A percentile compares a stretch with the other conserved stretches of the same genome.
Conservation (phyloP, 768 basidiomycete species). For the Amylocystis lapponica region DNA sequence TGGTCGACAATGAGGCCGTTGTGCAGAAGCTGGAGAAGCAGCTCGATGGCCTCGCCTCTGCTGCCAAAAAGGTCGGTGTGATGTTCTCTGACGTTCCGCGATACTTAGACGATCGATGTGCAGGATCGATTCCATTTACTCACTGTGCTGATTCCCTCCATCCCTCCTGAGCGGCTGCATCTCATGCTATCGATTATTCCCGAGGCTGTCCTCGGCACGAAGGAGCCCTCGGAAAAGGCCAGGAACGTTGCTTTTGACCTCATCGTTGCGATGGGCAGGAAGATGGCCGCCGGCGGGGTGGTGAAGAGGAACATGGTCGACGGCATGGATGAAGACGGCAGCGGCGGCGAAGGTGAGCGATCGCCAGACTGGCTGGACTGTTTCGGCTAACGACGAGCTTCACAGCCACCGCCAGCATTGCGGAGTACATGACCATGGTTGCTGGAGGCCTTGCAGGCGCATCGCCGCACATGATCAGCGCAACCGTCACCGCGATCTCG, state of each 20-base stretch:
- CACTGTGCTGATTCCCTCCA: conserved; percentile 54
- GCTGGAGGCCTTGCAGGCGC: conserved; percentile 91
- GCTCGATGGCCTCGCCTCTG: conserved; percentile 60
- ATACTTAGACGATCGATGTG: neutral
- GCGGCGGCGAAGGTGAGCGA: conserved; percentile 38
- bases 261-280: conserved; percentile 85
- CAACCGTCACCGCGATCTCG: conserved; percentile 90
- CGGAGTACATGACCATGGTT: conserved; percentile 96
- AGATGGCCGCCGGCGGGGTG: conserved; percentile 83
- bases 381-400: neutral
- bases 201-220: conserved; percentile 92
- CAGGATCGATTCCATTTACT: conserved; percentile 84
- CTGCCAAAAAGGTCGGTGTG: conserved; percentile 73
- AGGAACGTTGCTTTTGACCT: conserved; percentile 86
- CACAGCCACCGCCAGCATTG: conserved; percentile 64
- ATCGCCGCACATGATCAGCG: conserved; percentile 97
- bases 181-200: conserved; percentile 86
- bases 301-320: conserved; percentile 74
- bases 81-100: neutral
- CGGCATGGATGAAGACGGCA: conserved; percentile 74
- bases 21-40: conserved; percentile 62
- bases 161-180: conserved; percentile 71
- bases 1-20: conserved; percentile 48
- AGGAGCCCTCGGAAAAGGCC: conserved; percentile 93
- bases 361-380: too few relatives aligned